Evolutionary conservation across 148 eudicot species (phyloP).

Genomic region (Camellia lanceoleosa): DNA sequence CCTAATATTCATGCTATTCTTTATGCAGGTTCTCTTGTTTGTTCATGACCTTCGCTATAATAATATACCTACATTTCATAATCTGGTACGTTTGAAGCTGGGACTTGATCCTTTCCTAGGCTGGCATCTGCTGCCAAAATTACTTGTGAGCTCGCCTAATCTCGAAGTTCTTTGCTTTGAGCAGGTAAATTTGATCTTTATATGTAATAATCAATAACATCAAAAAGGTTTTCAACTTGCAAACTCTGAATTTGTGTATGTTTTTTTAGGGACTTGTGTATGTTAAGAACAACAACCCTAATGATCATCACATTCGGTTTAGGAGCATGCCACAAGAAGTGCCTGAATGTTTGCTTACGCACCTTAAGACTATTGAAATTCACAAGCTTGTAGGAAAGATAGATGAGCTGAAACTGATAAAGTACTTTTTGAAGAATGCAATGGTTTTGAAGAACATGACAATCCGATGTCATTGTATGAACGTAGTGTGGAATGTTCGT

Average conservation of each 20-base stretch:
- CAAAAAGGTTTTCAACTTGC: neutral
- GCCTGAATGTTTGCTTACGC: constrained; percentile 14
- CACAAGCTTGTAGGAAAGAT: neutral
- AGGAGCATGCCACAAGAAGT: constrained; percentile 15
- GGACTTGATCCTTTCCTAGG: constrained; percentile 8
- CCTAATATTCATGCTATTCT: neutral
- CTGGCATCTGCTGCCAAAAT: constrained; percentile 4
- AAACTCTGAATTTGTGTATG: neutral
- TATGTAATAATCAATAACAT: neutral
- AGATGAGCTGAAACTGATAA: constrained; percentile 11
- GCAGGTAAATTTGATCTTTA: constrained; percentile 1
- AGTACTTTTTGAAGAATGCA: constrained; percentile 18
- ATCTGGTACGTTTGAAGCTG: constrained; percentile 7
- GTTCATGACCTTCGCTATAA: neutral
- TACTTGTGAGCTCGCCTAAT: constrained; percentile 7
- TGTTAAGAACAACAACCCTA: neutral
- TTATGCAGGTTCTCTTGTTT: constrained; percentile 1
- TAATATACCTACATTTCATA: neutral
- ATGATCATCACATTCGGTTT: neutral
- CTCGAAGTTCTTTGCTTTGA: constrained; percentile 12
- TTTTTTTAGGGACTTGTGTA: constrained; percentile 9
- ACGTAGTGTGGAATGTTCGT: constrained; percentile 1
- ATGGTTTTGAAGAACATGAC: constrained; percentile 13
- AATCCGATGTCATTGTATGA: constrained; percentile 1
- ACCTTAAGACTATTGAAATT: constrained; percentile 15